phyloP scores from a whole-genome alignment of 176 grass and related monocot species.

The Triticum dicoccoides region DNA sequence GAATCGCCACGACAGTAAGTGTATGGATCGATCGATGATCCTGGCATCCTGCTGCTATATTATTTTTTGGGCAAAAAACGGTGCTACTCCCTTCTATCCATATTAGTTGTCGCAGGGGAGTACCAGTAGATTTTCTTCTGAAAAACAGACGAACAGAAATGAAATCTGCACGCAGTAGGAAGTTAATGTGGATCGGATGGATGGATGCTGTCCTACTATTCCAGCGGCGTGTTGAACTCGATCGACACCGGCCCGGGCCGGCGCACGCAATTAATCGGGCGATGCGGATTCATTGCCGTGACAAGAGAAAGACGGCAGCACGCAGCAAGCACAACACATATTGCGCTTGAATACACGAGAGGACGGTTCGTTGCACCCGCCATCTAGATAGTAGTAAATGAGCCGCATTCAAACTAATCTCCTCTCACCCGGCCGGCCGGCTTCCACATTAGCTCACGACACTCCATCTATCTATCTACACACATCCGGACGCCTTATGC shows the following conservation, averaged over 20 bases:
- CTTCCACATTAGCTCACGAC: constrained; percentile 30
- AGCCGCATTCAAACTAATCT: constrained; percentile 32
- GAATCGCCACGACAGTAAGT: neutral
- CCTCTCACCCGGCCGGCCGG: no score
- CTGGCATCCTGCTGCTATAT: no score
- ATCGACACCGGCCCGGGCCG: neutral
- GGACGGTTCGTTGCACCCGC: constrained; percentile 61
- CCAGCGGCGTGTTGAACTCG: constrained; percentile 6
- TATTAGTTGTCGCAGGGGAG: no score
- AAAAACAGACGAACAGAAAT: neutral
- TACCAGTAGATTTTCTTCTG: neutral
- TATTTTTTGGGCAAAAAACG: no score
- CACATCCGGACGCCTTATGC: neutral
- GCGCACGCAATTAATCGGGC: constrained; percentile 19
- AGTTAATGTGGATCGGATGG: neutral
- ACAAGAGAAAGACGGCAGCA: constrained; percentile 25
- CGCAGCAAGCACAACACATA: neutral
- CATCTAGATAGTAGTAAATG: constrained; percentile 56
- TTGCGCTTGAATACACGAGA: constrained; percentile 44
- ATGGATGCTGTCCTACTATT: neutral
- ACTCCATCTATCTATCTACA: neutral
- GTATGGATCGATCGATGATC: no score
- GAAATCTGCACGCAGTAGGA: neutral
- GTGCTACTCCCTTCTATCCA: no score
- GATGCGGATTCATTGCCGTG: constrained; percentile 30